Percentiles rank a stretch among this genome's conserved stretches.
Conservation (phyloP, 2,329 filamentous ascomycete species). For the Aspergillus fumigatiaffinis region DNA sequence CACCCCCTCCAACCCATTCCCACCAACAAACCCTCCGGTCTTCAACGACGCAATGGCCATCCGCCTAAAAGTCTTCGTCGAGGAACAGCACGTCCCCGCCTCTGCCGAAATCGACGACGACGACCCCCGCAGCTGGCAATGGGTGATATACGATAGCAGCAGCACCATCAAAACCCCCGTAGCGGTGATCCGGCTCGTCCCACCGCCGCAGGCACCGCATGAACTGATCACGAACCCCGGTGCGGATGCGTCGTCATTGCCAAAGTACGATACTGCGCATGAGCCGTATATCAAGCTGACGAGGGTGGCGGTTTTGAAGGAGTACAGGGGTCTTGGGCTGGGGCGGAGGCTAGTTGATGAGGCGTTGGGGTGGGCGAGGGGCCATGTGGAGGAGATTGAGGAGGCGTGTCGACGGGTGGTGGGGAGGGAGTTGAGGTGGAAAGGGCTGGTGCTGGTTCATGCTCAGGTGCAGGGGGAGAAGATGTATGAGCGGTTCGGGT, state of each 20-base stretch:
- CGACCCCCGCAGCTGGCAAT: conserved; percentile 76
- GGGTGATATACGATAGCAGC: conserved; percentile 68
- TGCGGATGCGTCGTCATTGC: conserved; percentile 10
- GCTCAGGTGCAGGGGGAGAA: conserved; percentile 64
- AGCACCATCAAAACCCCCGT: conserved; percentile 54
- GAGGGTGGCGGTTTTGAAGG: conserved; percentile 65
- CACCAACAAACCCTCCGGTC: conserved; percentile 40
- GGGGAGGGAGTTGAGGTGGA: conserved; percentile 54
- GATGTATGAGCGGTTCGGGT: conserved; percentile 70
- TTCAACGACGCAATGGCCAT: conserved; percentile 61
- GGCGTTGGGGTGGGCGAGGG: conserved; percentile 63
- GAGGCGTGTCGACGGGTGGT: conserved; percentile 12
- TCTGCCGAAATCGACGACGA: conserved; percentile 77
- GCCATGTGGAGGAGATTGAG: conserved; percentile 53
- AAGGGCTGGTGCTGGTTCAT: conserved; percentile 73
- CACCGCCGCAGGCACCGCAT: conserved; percentile 70
- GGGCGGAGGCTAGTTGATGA: conserved; percentile 63
- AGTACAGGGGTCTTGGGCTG: conserved; percentile 63
- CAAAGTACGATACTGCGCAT: conserved; percentile 46
- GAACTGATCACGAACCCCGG: conserved; percentile 28
- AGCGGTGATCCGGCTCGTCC: conserved; percentile 75
- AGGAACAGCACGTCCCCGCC: conserved; percentile 54
- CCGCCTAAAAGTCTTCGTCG: conserved; percentile 54
- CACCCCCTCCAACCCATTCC: conserved; percentile 16
- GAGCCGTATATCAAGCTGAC: conserved; percentile 83